Conservation (phyloP, 2,329 filamentous ascomycete species). For the Alternaria metachromatica region DNA sequence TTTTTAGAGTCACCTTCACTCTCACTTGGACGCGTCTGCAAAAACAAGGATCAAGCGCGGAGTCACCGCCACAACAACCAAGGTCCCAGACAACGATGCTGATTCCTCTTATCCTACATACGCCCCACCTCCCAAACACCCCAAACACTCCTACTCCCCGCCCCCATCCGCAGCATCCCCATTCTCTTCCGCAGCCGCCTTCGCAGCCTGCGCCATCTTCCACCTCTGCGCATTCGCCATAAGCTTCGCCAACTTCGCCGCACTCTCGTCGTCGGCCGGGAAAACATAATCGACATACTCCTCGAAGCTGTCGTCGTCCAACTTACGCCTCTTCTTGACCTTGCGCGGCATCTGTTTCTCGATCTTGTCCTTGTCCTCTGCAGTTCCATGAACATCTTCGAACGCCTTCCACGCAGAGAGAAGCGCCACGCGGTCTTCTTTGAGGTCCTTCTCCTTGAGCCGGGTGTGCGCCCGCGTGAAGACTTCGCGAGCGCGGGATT, state of each 20-base stretch:
- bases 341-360: slow-evolving; percentile 92
- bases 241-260: slow-evolving; percentile 81
- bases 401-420: slow-evolving; percentile 94
- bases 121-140: too few relatives aligned
- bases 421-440: slow-evolving; percentile 89
- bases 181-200: slow-evolving; percentile 14
- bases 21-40: too few relatives aligned
- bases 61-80: too few relatives aligned
- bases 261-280: slow-evolving; percentile 89
- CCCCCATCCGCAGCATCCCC: background rate
- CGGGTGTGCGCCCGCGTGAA: slow-evolving; percentile 85
- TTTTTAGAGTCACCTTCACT: background rate
- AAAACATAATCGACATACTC: slow-evolving; percentile 98
- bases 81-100: too few relatives aligned
- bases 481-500: slow-evolving; percentile 78
- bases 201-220: slow-evolving; percentile 66
- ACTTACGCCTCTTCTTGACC: slow-evolving; percentile 88
- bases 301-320: slow-evolving; percentile 93
- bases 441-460: slow-evolving; percentile 89
- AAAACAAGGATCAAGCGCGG: too few relatives aligned
- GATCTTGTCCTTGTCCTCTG: slow-evolving; percentile 78
- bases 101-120: too few relatives aligned
- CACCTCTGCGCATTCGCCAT: slow-evolving; percentile 86
- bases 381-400: slow-evolving; percentile 81
- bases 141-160: too few relatives aligned